phyloP scores from a whole-genome alignment of 2,329 filamentous ascomycete species.

The Apiospora kogelbergensis region DNA sequence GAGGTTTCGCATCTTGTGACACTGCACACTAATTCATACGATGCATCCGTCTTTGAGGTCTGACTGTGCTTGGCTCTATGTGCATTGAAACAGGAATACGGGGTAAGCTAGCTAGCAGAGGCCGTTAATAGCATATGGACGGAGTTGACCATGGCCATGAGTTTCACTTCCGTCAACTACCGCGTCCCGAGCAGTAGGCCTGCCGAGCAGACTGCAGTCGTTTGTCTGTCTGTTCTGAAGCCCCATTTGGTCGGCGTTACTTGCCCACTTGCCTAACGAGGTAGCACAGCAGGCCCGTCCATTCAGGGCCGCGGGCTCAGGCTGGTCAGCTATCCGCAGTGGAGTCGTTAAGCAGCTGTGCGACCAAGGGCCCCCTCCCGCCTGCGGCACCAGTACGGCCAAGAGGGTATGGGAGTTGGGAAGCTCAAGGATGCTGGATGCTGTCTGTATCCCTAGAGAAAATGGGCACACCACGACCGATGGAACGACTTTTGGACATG shows the following conservation, averaged over 20 bases:
- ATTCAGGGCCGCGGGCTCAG: slow-evolving; percentile 2
- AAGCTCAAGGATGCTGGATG: background rate
- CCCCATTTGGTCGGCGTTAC: background rate
- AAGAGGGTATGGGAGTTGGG: background rate
- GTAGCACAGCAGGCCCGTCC: background rate
- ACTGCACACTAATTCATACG: background rate
- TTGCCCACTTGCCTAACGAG: slow-evolving; percentile 6
- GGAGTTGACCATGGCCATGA: background rate
- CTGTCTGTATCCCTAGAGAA: background rate
- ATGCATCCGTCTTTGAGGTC: background rate
- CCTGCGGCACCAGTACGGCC: slow-evolving; percentile 7
- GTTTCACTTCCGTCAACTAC: slow-evolving; percentile 1
- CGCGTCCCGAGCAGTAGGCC: background rate
- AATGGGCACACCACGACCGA: background rate
- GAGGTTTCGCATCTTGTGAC: background rate
- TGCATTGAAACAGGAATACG: slow-evolving; percentile 2
- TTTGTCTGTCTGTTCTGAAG: background rate
- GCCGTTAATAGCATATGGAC: background rate
- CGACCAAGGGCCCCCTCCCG: background rate
- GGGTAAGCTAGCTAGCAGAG: background rate
- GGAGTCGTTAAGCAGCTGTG: slow-evolving; percentile 1
- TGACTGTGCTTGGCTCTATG: background rate
- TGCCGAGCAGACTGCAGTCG: background rate
- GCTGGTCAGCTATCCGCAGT: slow-evolving; percentile 1
- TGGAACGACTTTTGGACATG: background rate